Base-by-base conservation (phyloP, 164 flowering plant genomes). In the Paratinospora sagittata region DNA sequence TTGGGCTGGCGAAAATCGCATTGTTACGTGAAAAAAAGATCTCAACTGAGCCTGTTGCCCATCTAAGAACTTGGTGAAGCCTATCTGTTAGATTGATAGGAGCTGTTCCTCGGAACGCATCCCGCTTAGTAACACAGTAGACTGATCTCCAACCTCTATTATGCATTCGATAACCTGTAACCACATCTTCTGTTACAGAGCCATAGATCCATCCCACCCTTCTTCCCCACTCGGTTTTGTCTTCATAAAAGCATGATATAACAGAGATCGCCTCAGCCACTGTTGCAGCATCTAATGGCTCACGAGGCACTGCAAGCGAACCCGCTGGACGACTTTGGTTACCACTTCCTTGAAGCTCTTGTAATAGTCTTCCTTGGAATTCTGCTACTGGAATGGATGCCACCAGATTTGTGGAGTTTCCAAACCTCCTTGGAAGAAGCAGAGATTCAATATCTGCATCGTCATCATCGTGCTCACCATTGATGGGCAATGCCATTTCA, bases 21-120 rank as follows among this genome's bases (percentile, higher is more conserved):
- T 94, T 94, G 90, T 94, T 94, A 8, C 84, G 70, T 0, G 97
- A 94, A 83, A 92, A 94, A 76, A 94, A 94, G 33, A 94, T 94
- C 78, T 94, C 98, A 0, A 94, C 98, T 0, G 97, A 94, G 0
- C 98, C 98, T 0, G 97, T 94, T 16, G 98, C 98, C 98, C 98
- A 94, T 23, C 97, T 74, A 10, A 94, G 95, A 3, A 94, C 98
- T 75, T 94, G 98, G 74, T 89, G 97, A 1, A 94, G 89, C 69
- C 98, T 74, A 72, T 92, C 98, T 0, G 97, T 94, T 1, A 94
- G 69, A 77, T 94, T 94, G 65, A 94, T 94, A 0, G 98, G 98
- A n/a, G 98, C 98, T 8, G 97, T 86, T n/a, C 98, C 98, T 37
- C 97, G 73, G 62, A 94, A 94, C 4, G 98, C 97, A 75, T 94